Percentiles rank a stretch among this genome's conserved stretches.
Conservation (phyloP, 768 basidiomycete species). For the Phylloporus sp. region DNA sequence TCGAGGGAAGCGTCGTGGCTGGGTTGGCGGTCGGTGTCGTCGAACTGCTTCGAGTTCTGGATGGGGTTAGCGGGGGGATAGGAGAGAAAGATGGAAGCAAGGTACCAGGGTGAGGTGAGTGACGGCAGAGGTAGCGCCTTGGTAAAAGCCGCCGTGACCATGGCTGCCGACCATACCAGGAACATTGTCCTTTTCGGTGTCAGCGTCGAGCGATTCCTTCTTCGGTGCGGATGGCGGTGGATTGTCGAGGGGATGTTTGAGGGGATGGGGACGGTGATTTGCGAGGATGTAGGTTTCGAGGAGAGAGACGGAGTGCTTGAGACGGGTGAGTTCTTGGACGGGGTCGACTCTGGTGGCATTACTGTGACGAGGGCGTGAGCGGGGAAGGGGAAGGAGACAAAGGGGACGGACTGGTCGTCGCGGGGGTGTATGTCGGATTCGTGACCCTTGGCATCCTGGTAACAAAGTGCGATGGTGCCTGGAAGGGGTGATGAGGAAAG, state of each 20-base stretch:
- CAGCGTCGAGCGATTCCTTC: conserved; percentile 48
- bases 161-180: conserved; percentile 68
- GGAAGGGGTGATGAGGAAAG: conserved; percentile 17
- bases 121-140: conserved; percentile 73
- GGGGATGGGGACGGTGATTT: conserved; percentile 29
- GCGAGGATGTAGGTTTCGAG: conserved; percentile 34
- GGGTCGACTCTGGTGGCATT: conserved; percentile 35
- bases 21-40: conserved; percentile 47
- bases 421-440: conserved; percentile 51
- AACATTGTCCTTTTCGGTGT: conserved; percentile 42
- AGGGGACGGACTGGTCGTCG: conserved; percentile 41
- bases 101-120: conserved; percentile 61
- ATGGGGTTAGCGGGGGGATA: conserved; percentile 15
- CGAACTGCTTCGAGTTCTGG: conserved; percentile 45
- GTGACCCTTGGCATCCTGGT: conserved; percentile 67
- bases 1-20: conserved; percentile 43
- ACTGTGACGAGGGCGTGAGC: conserved; percentile 30
- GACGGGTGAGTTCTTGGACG: conserved; percentile 37
- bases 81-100: conserved; percentile 9
- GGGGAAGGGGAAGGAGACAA: conserved; percentile 27
- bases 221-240: conserved; percentile 40
- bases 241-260: conserved; percentile 25
- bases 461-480: conserved; percentile 80
- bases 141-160: conserved; percentile 64
- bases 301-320: conserved; percentile 38